Percentiles rank a stretch among this genome's conserved stretches.
These are phyloP conservation scores for Mortierella sp. DNA, from an alignment of 371 early-diverging fungal genomes.

Conservation along the genomic window DNA sequence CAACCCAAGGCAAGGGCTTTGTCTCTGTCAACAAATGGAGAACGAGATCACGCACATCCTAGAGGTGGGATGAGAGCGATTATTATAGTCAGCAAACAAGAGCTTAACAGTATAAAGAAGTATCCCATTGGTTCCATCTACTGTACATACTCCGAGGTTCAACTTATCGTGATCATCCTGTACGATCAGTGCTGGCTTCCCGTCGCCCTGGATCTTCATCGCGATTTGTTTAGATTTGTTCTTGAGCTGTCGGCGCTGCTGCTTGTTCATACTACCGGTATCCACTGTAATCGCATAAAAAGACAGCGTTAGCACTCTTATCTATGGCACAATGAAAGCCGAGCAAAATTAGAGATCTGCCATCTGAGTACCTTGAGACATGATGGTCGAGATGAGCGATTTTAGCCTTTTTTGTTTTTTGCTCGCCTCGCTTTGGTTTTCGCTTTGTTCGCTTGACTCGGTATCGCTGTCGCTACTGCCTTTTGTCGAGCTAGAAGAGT, in stretches of 20 bases:
- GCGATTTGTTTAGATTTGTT: constrained; percentile 27
- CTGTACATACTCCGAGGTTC: constrained; percentile 20
- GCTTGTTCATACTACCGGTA: constrained; percentile 31
- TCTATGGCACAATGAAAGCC: too few species aligned
- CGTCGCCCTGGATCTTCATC: constrained; percentile 34
- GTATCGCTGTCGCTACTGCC: neutral
- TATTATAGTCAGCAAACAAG: neutral
- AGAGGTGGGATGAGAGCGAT: neutral
- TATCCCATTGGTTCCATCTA: neutral
- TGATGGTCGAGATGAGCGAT: too few species aligned
- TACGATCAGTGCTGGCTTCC: constrained; percentile 23
- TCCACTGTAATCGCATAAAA: constrained; percentile 9
- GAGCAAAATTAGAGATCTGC: too few species aligned
- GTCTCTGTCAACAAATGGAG: constrained; percentile 46
- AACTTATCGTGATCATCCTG: constrained; percentile 34
- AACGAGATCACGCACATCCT: constrained; percentile 48
- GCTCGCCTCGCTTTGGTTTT: neutral
- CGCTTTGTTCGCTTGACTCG: neutral
- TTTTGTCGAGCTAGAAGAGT: too few species aligned
- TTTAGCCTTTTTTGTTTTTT: too few species aligned
- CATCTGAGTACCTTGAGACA: too few species aligned
- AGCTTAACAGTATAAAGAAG: neutral
- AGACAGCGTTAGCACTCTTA: neutral
- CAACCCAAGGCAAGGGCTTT: constrained; percentile 35
- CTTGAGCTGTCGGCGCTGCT: constrained; percentile 38